phyloP scores from a whole-genome alignment of 352 stramenopile species.

The Phytopythium helicoides region DNA sequence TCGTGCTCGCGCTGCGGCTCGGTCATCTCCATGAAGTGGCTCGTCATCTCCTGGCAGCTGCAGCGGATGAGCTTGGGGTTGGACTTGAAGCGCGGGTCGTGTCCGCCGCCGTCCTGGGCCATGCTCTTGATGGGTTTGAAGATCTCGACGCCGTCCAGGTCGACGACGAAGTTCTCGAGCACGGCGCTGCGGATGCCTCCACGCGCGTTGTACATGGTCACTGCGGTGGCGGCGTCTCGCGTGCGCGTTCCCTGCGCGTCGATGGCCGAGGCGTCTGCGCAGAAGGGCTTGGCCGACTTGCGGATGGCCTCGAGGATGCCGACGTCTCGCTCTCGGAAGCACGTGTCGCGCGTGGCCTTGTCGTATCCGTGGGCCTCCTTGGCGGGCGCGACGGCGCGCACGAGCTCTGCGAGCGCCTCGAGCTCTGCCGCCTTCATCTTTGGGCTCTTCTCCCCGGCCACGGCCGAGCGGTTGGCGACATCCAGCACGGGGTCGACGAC shows the following conservation, averaged over 20 bases:
- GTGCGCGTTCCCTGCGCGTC: conserved; percentile 7
- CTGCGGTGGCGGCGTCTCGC: conserved; percentile 19
- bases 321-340: conserved; percentile 30
- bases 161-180: conserved; percentile 39
- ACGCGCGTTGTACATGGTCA: conserved; percentile 24
- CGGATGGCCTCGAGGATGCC: conserved; percentile 24
- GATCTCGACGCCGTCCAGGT: conserved; percentile 34
- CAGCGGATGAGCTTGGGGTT: conserved; percentile 13
- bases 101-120: conserved; percentile 21
- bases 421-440: conserved; percentile 14
- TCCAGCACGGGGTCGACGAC: background rate
- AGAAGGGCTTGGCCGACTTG: conserved; percentile 21
- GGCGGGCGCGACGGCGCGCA: conserved; percentile 12
- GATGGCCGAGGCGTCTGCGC: conserved; percentile 13
- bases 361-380: conserved; percentile 21
- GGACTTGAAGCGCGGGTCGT: conserved; percentile 33
- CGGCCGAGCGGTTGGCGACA: conserved; percentile 8
- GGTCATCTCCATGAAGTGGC: conserved; percentile 7
- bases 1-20: conserved; percentile 18
- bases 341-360: conserved; percentile 16
- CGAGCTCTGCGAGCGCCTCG: conserved; percentile 13
- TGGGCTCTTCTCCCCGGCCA: conserved; percentile 4
- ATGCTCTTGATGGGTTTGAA: conserved; percentile 23
- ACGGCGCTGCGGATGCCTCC: conserved; percentile 28
- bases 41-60: conserved; percentile 21